A percentile compares a stretch with the other conserved stretches of the same genome.
These are phyloP conservation scores for Albugo candida DNA, from an alignment of 352 stramenopile genomes.

Conservation along the genomic window DNA sequence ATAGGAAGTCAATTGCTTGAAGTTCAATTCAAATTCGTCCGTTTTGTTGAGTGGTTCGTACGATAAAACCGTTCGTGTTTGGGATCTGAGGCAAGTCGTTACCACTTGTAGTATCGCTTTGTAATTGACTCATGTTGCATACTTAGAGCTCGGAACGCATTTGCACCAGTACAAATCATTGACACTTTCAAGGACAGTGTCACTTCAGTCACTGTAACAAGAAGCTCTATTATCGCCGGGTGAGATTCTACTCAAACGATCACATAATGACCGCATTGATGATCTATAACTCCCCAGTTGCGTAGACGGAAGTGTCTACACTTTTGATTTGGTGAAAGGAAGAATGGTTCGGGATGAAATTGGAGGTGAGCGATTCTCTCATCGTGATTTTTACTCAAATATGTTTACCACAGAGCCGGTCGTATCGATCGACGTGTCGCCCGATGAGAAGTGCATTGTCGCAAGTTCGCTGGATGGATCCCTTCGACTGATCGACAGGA, in stretches of 20 bases:
- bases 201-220: slow-evolving; percentile 54
- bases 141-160: slow-evolving; percentile 42
- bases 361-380: slow-evolving; percentile 15
- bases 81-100: slow-evolving; percentile 39
- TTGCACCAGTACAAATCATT: slow-evolving; percentile 63
- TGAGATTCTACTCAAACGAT: slow-evolving; percentile 8
- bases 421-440: slow-evolving; percentile 47
- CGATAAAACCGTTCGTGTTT: slow-evolving; percentile 68
- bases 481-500: slow-evolving; percentile 56
- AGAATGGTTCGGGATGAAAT: slow-evolving; percentile 53
- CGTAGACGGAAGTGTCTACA: slow-evolving; percentile 68
- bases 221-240: slow-evolving; percentile 66
- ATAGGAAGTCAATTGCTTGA: slow-evolving; percentile 70
- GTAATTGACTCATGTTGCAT: background rate
- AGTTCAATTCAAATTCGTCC: slow-evolving; percentile 57
- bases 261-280: background rate
- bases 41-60: slow-evolving; percentile 76
- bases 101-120: background rate
- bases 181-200: slow-evolving; percentile 81
- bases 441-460: slow-evolving; percentile 55
- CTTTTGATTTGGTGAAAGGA: slow-evolving; percentile 63
- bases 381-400: background rate
- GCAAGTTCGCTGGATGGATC: slow-evolving; percentile 52
- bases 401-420: slow-evolving; percentile 31
- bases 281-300: slow-evolving; percentile 15